Evolutionary conservation across 495 filamentous ascomycete genomes (phyloP).

Genomic region (Penicillium ucsense): DNA sequence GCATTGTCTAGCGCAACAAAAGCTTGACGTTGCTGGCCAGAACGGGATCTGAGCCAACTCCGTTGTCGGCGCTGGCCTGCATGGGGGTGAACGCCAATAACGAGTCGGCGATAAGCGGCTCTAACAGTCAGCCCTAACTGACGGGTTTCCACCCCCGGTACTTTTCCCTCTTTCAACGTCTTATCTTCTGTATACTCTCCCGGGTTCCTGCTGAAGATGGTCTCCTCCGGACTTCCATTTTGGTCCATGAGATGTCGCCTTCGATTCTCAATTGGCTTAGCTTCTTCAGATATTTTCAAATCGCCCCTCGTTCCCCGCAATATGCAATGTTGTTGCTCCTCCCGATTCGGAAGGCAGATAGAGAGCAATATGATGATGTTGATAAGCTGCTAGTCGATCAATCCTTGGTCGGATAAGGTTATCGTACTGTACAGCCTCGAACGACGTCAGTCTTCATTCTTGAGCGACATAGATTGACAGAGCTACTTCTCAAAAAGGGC

Average conservation of each 20-base stretch:
- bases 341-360: conserved; percentile 8
- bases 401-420: too few species aligned
- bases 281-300: neutral
- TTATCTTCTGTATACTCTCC: too few species aligned
- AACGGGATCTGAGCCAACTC: neutral
- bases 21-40: neutral
- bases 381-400: neutral
- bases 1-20: neutral
- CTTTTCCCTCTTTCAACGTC: neutral
- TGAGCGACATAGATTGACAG: neutral
- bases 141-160: neutral
- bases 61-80: neutral
- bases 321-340: neutral
- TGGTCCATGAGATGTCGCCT: conserved; percentile 2
- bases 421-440: too few species aligned
- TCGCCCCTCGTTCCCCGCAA: neutral
- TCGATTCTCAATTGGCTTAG: neutral
- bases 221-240: conserved; percentile 22
- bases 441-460: too few species aligned
- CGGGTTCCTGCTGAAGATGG: too few species aligned
- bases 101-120: conserved; percentile 3
- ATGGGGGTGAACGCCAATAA: conserved; percentile 3
- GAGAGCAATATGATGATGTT: conserved; percentile 1
- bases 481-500: neutral
- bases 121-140: neutral